Evolutionary conservation across 768 basidiomycete species (phyloP).

Genomic region (Gymnopilus dilepis): DNA sequence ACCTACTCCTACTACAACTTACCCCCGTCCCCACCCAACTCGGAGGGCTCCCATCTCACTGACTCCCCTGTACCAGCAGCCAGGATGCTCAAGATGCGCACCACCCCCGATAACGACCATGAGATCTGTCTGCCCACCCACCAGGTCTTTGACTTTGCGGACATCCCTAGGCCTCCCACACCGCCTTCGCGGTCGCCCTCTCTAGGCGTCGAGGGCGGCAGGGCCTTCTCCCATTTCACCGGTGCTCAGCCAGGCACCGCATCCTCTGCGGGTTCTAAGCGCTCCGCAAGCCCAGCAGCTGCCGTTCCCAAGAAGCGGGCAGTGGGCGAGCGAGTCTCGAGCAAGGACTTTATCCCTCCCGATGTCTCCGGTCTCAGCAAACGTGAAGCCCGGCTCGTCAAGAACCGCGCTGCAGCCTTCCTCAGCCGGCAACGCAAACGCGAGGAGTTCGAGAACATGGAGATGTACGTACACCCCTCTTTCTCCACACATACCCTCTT

Average conservation of each 20-base stretch:
- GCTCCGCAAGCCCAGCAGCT: constrained; percentile 51
- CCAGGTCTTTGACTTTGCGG: constrained; percentile 71
- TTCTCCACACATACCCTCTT: constrained; percentile 12
- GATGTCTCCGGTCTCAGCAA: constrained; percentile 89
- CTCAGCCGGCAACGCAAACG: constrained; percentile 90
- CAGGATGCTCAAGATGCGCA: constrained; percentile 56
- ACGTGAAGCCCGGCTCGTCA: constrained; percentile 89
- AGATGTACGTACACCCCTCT: constrained; percentile 64
- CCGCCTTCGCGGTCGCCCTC: constrained; percentile 32
- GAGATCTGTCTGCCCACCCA: constrained; percentile 70
- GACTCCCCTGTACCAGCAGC: constrained; percentile 52
- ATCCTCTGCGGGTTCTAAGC: constrained; percentile 44
- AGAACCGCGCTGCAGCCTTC: constrained; percentile 92
- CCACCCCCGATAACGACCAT: constrained; percentile 48
- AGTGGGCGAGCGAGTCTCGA: constrained; percentile 56
- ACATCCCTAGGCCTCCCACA: constrained; percentile 35
- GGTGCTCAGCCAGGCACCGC: constrained; percentile 33
- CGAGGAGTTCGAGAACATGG: constrained; percentile 92
- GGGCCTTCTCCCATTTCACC: constrained; percentile 9
- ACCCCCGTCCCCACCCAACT: constrained; percentile 53
- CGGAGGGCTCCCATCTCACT: constrained; percentile 44
- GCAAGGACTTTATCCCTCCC: constrained; percentile 87
- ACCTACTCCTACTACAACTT: constrained; percentile 54
- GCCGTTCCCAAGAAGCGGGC: constrained; percentile 48
- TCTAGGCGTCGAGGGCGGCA: constrained; percentile 6